A percentile compares a stretch with the other conserved stretches of the same genome.
phyloP scores from a whole-genome alignment of 257 asterid genomes.

The Solanum chaucha region DNA sequence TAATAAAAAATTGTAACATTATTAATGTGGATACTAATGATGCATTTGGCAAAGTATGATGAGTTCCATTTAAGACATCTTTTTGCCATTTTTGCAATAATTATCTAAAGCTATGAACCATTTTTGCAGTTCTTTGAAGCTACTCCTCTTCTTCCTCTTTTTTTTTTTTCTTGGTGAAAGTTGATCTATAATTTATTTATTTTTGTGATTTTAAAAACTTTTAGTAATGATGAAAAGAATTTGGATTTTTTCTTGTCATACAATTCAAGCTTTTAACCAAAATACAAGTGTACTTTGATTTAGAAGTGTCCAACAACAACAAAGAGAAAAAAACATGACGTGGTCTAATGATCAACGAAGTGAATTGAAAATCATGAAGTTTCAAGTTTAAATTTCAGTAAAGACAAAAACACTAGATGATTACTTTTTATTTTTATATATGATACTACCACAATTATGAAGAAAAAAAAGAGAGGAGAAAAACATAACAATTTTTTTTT shows the following conservation, averaged over 20 bases:
- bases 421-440: neutral
- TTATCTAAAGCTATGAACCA: neutral
- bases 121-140: neutral
- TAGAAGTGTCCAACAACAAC: neutral
- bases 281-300: neutral
- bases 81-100: neutral
- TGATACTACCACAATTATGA: neutral
- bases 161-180: neutral
- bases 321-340: neutral
- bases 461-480: neutral
- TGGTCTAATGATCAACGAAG: neutral
- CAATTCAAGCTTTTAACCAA: neutral
- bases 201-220: neutral
- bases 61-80: neutral
- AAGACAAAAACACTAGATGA: neutral
- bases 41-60: neutral
- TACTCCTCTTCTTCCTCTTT: neutral
- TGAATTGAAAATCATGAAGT: neutral
- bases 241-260: neutral
- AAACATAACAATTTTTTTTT: neutral
- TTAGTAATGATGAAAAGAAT: neutral
- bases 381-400: neutral
- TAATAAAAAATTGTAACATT: neutral
- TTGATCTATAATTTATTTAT: neutral
- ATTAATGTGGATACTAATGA: neutral